Evolutionary conservation across 345 rosid species (phyloP).

Genomic region (Pistacia vera): DNA sequence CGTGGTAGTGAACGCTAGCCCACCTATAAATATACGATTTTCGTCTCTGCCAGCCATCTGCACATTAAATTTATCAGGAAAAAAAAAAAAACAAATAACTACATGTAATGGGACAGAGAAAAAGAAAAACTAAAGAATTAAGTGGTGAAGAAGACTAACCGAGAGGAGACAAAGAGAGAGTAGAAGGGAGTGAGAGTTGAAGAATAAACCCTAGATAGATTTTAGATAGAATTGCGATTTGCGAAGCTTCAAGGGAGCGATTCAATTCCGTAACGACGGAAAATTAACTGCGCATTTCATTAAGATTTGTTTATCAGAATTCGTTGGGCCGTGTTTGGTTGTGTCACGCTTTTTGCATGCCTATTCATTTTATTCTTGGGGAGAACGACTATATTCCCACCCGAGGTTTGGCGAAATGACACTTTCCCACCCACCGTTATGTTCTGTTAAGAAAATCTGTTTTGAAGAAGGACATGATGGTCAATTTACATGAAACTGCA

Average conservation of each 20-base stretch:
- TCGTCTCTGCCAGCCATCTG: slow-evolving; percentile 20
- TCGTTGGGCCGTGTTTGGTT: background rate
- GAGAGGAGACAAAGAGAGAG: background rate
- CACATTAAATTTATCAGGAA: no score
- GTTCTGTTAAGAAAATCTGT: no score
- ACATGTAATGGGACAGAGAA: background rate
- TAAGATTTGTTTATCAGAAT: background rate
- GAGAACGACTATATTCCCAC: no score
- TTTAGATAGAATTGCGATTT: no score
- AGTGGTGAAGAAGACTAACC: background rate
- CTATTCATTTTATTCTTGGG: no score
- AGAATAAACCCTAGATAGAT: background rate
- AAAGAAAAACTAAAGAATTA: background rate
- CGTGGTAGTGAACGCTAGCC: slow-evolving; percentile 10
- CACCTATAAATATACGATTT: slow-evolving; percentile 20
- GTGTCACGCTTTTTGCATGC: background rate
- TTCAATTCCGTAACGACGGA: background rate
- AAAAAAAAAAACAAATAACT: no score
- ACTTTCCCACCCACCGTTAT: no score
- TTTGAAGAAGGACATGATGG: no score
- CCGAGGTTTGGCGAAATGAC: no score
- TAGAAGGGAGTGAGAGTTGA: background rate
- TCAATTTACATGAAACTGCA: no score
- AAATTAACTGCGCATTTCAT: background rate
- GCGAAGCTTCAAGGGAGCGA: no score